Conservation (phyloP, 2,329 filamentous ascomycete species). For the Epichloe typhina region DNA sequence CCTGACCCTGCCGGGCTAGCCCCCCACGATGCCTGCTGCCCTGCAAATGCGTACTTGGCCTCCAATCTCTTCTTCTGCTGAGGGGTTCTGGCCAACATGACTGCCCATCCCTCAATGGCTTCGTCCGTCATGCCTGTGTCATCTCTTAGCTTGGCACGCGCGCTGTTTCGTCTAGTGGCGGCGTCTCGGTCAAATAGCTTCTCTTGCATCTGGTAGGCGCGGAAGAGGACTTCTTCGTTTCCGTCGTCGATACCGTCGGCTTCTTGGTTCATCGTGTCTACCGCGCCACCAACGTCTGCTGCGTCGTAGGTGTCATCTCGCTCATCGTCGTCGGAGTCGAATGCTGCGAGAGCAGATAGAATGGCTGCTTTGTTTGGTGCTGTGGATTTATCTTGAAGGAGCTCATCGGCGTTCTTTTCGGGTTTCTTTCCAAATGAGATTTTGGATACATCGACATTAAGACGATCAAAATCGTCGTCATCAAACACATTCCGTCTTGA, state of each 20-base stretch:
- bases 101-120: slow-evolving; percentile 82
- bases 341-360: slow-evolving; percentile 72
- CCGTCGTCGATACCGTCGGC: slow-evolving; percentile 32
- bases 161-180: slow-evolving; percentile 50
- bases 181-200: slow-evolving; percentile 59
- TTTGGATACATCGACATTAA: slow-evolving; percentile 51
- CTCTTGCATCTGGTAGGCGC: slow-evolving; percentile 51
- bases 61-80: slow-evolving; percentile 57
- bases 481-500: slow-evolving; percentile 64
- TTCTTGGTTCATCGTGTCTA: slow-evolving; percentile 55
- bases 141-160: slow-evolving; percentile 50
- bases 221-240: slow-evolving; percentile 62
- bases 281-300: slow-evolving; percentile 78
- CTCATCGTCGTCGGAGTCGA: slow-evolving; percentile 92
- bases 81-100: slow-evolving; percentile 69
- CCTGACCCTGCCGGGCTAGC: slow-evolving; percentile 39
- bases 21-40: slow-evolving; percentile 54
- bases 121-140: slow-evolving; percentile 88
- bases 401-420: slow-evolving; percentile 53
- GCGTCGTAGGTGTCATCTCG: slow-evolving; percentile 93
- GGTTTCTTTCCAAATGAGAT: slow-evolving; percentile 68
- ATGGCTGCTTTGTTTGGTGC: slow-evolving; percentile 75
- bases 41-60: slow-evolving; percentile 52
- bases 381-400: slow-evolving; percentile 50
- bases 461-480: slow-evolving; percentile 62